Percentiles rank a stretch among this genome's conserved stretches.
Evolutionary conservation across 805 yeast species (phyloP).

Genomic region (Naumovozyma castellii): DNA sequence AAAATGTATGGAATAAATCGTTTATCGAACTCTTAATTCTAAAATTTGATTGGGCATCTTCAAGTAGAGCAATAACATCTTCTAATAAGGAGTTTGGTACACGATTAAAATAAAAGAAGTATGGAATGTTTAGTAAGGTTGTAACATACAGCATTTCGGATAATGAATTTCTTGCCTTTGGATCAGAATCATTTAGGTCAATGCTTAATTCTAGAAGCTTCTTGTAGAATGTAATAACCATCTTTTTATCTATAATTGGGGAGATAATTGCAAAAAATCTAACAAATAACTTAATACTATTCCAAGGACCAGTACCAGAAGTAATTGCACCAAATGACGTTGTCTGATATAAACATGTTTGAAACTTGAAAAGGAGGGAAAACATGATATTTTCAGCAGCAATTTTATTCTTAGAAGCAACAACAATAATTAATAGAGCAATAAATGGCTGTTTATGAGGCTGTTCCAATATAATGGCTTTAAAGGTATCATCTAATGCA

Average conservation of each 20-base stretch:
- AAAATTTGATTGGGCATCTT: constrained; percentile 29
- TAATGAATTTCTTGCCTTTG: constrained; percentile 37
- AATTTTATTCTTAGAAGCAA: constrained; percentile 47
- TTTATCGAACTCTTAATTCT: background rate
- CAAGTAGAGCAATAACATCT: constrained; percentile 34
- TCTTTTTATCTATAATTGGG: constrained; percentile 45
- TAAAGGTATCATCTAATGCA: constrained; percentile 48
- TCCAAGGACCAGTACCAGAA: constrained; percentile 44
- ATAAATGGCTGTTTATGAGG: constrained; percentile 73
- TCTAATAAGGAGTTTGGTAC: constrained; percentile 16
- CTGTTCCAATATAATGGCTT: constrained; percentile 66
- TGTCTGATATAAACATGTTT: constrained; percentile 38
- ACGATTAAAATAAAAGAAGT: constrained; percentile 36
- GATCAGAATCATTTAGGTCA: constrained; percentile 35
- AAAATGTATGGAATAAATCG: background rate
- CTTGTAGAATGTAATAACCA: constrained; percentile 35
- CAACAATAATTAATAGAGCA: constrained; percentile 49
- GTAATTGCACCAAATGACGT: constrained; percentile 14
- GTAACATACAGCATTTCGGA: constrained; percentile 58
- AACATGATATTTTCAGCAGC: constrained; percentile 58
- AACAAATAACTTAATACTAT: constrained; percentile 53
- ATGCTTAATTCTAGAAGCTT: constrained; percentile 45
- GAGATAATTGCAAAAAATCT: constrained; percentile 57
- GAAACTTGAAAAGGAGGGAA: constrained; percentile 50
- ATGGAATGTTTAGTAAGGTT: constrained; percentile 53